Conservation (phyloP, 352 stramenopile genomes). For the Globisporangium megalacanthum region DNA sequence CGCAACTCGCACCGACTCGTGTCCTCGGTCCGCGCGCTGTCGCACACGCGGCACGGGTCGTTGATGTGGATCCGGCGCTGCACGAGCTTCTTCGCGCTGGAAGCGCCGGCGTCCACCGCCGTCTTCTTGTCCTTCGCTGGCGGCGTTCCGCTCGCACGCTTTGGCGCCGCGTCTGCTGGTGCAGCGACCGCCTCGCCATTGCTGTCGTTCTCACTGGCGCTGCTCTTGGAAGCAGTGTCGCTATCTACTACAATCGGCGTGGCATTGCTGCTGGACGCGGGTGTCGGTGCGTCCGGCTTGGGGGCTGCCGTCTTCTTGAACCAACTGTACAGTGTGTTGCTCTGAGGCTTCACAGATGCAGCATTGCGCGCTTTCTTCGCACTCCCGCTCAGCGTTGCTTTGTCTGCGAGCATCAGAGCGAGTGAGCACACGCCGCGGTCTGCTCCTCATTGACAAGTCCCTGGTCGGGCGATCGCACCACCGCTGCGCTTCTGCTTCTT, state of each 20-base stretch:
- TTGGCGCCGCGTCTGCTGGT: not conserved
- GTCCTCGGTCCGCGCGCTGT: constrained; percentile 43
- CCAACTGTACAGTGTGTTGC: constrained; percentile 56
- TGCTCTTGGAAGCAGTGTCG: not conserved
- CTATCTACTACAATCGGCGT: not conserved
- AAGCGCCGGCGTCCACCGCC: not conserved
- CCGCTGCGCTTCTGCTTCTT: constrained; percentile 14
- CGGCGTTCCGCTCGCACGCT: constrained; percentile 4
- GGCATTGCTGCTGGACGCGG: not conserved
- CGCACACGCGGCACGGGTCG: constrained; percentile 62
- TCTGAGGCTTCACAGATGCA: constrained; percentile 20
- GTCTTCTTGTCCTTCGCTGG: constrained; percentile 17
- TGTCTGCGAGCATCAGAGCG: not conserved
- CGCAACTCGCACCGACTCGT: constrained; percentile 49
- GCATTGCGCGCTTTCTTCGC: constrained; percentile 7
- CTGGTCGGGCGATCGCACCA: not conserved
- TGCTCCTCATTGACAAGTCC: no score
- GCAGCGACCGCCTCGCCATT: not conserved
- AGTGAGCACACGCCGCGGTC: not conserved
- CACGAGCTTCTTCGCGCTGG: constrained; percentile 39
- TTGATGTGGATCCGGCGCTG: constrained; percentile 69
- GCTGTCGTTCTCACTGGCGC: not conserved
- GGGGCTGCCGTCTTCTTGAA: constrained; percentile 30
- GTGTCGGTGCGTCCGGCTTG: constrained; percentile 12
- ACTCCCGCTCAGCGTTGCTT: not conserved